Conservation (phyloP, 2,329 filamentous ascomycete species). For the Dryadomyces sulphureus region DNA sequence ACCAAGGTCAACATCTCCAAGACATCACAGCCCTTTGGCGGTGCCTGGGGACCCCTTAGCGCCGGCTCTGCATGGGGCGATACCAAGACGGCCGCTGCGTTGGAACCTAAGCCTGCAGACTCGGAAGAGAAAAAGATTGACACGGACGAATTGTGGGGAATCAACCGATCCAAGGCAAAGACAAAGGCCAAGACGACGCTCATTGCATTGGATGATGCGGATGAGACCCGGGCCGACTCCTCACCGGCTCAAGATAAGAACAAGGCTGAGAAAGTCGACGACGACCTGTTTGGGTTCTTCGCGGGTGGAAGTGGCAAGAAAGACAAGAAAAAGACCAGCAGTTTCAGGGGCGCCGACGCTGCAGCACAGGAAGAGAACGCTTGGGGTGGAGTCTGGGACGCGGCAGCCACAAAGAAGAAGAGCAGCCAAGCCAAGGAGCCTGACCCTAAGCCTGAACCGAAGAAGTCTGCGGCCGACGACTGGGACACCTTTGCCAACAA, state of each 20-base stretch:
- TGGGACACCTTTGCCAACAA: conserved; percentile 10
- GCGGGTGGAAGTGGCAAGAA: conserved; percentile 18
- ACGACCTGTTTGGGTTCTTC: conserved; percentile 19
- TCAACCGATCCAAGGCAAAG: conserved; percentile 32
- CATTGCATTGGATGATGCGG: conserved; percentile 24
- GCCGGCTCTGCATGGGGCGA: conserved; percentile 18
- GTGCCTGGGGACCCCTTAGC: conserved; percentile 42
- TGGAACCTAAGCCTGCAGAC: conserved; percentile 13
- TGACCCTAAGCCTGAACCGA: conserved; percentile 24
- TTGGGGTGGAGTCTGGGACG: conserved; percentile 12
- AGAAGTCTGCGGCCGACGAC: conserved; percentile 22
- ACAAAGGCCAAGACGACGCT: conserved; percentile 31
- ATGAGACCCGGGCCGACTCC: conserved; percentile 19
- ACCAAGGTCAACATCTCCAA: conserved; percentile 25
- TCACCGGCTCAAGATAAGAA: conserved; percentile 10
- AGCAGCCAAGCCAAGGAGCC: conserved; percentile 4
- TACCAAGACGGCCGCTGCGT: conserved; percentile 16
- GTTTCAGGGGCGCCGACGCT: neutral
- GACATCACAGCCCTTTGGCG: conserved; percentile 28
- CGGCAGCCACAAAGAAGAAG: conserved; percentile 17
- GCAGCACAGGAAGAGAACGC: conserved; percentile 7
- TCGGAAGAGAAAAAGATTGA: conserved; percentile 26
- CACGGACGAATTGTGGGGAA: conserved; percentile 33
- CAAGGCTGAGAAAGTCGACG: conserved; percentile 17
- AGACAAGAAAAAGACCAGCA: conserved; percentile 27